Evolutionary conservation across 2,329 filamentous ascomycete species (phyloP), one percentile per base, ranked within the genome.

Genomic region (Sporothrix variecibatus): DNA sequence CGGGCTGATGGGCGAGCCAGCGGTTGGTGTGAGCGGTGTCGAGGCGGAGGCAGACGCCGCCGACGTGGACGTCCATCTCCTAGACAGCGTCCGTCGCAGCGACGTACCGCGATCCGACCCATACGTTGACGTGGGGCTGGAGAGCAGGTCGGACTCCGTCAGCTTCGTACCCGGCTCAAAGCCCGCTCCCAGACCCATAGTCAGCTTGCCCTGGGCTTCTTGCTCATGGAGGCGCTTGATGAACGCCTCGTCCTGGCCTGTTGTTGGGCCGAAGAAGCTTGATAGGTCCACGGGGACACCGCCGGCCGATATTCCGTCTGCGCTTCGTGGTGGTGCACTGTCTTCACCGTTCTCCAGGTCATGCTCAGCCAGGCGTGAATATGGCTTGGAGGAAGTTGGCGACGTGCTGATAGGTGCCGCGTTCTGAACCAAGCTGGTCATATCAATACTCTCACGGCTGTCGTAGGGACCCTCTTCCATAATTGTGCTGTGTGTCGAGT

Each of bases 131-230:
- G 46, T 68, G 8, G 73, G 64, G 26, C 72, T 71, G 1, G 34
- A 56, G 40, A 88, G 77, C 40, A 91, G 82, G n/a, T 89, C 86
- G 0, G 84, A 83, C 77, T 86, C 85, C 28, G 81, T 85, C 23
- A 91, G 81, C 1, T 80, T 85, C 2, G 83, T 80, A 34, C 85
- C 83, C 0, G 87, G 83, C 34, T 80, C 83, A 75, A 88, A 86
- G 1, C 89, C 89, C 46, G 82, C 81, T 1, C 89, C 89, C 12
- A 91, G 77, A 0, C 89, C 89, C n/a, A 88, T 87, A 0, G 88
- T 90, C 34, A 91, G 80, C 49, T 82, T 84, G 1, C 88, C 89
- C 8, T 81, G 84, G 1, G 87, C 85, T 78, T 91, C 89, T 75
- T 88, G 84, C 56, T 84, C 82, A 77, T 88, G 86, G 17, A 87